Percentiles rank a stretch among this genome's conserved stretches.
phyloP scores from a whole-genome alignment of 164 flowering plant species.

The Macadamia tetraphylla region DNA sequence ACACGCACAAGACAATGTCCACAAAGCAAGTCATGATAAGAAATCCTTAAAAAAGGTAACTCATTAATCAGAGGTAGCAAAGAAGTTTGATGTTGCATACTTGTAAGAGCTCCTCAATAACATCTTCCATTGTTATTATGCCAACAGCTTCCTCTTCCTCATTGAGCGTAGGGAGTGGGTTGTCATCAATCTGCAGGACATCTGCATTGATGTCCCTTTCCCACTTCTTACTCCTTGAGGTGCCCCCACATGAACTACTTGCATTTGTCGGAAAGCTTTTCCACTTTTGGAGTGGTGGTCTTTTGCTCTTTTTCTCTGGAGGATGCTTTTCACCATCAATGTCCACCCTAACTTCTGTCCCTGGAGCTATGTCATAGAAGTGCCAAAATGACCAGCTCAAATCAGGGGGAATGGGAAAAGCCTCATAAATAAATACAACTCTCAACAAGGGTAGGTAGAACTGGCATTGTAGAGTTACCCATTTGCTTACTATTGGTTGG shows the following conservation, averaged over 20 bases:
- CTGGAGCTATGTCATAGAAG: conserved; percentile 21
- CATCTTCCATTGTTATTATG: conserved; percentile 78
- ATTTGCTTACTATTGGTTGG: conserved; percentile 38
- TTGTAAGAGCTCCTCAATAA: conserved; percentile 67
- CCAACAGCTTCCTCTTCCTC: conserved; percentile 95
- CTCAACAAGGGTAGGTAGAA: not conserved
- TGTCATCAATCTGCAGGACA: conserved; percentile 63
- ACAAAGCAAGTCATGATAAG: not conserved
- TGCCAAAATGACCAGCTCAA: not conserved
- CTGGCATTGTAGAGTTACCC: not conserved
- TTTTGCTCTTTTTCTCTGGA: conserved; percentile 50
- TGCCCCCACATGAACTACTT: conserved; percentile 33
- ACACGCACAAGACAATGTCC: conserved; percentile 1
- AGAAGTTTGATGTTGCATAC: conserved; percentile 22
- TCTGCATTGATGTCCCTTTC: conserved; percentile 62
- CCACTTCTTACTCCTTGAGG: conserved; percentile 73
- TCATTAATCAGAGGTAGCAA: not conserved
- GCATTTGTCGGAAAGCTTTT: conserved; percentile 66
- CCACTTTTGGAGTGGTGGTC: conserved; percentile 59
- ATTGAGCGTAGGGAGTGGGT: conserved; percentile 53
- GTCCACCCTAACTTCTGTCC: conserved; percentile 54
- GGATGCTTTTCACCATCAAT: conserved; percentile 57
- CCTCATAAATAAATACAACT: not conserved
- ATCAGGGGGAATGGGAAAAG: not conserved
- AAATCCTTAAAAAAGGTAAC: not conserved